phyloP scores from a whole-genome alignment of 2,329 filamentous ascomycete species.

The Neoascochyta sp. region DNA sequence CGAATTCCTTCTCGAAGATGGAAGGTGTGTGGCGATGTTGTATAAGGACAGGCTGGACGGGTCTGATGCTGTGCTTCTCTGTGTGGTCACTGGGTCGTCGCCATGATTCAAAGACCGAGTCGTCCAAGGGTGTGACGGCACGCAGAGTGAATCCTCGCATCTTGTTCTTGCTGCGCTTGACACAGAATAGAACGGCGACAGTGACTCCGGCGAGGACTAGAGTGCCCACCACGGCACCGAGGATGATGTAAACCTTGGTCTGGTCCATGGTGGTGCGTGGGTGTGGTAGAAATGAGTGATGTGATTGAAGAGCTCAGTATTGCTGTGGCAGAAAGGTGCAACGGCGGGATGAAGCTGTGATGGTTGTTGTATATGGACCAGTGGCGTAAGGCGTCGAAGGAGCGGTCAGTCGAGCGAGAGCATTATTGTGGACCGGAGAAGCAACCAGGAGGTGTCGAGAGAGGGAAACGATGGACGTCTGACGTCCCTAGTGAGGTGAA shows the following conservation, averaged over 20 bases:
- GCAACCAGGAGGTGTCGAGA: conserved; percentile 12
- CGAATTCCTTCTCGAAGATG: conserved; percentile 36
- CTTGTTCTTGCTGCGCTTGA: conserved; percentile 33
- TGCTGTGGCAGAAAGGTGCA: too few relatives aligned
- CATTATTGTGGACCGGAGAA: conserved; percentile 22
- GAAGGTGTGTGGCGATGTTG: conserved; percentile 26
- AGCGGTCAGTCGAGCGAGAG: conserved; percentile 27
- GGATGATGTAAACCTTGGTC: conserved; percentile 37
- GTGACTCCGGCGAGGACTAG: conserved; percentile 28
- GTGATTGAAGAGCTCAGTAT: too few relatives aligned
- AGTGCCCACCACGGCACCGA: conserved; percentile 33
- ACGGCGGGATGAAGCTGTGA: too few relatives aligned
- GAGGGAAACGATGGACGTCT: conserved; percentile 17
- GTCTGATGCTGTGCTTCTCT: conserved; percentile 35
- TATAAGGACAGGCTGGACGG: conserved; percentile 23
- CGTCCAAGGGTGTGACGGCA: conserved; percentile 39
- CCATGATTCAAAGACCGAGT: conserved; percentile 42
- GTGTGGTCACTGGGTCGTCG: conserved; percentile 38
- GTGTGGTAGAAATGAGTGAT: too few relatives aligned
- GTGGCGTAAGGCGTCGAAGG: too few relatives aligned
- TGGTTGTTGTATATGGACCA: too few relatives aligned
- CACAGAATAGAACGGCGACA: conserved; percentile 30
- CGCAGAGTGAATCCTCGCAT: conserved; percentile 36
- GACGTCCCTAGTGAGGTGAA: conserved; percentile 18
- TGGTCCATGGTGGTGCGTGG: conserved; percentile 27